Conservation (phyloP, 1,284 basidiomycete species). For the Ceratobasidium sp. region DNA sequence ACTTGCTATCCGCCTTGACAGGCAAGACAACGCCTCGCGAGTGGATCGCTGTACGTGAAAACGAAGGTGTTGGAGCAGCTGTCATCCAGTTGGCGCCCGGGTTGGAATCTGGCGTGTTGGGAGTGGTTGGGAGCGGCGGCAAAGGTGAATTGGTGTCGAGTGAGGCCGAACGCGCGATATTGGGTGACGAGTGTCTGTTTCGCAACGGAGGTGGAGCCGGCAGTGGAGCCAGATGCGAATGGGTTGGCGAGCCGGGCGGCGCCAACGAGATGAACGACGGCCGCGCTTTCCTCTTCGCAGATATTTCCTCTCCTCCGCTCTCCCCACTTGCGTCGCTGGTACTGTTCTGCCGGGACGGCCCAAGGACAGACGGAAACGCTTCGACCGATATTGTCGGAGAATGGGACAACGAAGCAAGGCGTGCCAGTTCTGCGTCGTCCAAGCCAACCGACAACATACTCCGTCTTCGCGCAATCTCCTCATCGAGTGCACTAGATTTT, state of each 20-base stretch:
- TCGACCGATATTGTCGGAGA: background rate
- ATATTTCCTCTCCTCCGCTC: background rate
- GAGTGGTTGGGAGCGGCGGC: background rate
- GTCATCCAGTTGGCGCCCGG: conserved; percentile 34
- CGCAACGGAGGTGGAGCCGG: conserved; percentile 15
- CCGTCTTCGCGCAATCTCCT: conserved; percentile 28
- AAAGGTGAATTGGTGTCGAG: background rate
- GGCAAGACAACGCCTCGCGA: conserved; percentile 20
- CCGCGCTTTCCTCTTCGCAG: conserved; percentile 7
- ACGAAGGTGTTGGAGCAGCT: conserved; percentile 16
- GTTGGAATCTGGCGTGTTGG: background rate
- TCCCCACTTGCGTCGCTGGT: background rate
- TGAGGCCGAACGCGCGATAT: conserved; percentile 22
- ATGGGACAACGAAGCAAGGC: conserved; percentile 16
- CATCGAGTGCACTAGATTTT: conserved; percentile 30
- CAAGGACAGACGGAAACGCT: background rate
- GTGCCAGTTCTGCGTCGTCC: conserved; percentile 19
- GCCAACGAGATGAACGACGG: conserved; percentile 42
- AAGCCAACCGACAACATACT: background rate
- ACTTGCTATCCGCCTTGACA: conserved; percentile 35
- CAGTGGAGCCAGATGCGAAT: background rate
- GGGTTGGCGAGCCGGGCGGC: background rate
- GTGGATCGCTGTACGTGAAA: conserved; percentile 25
- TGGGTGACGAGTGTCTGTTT: conserved; percentile 26
- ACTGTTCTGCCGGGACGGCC: conserved; percentile 19